phyloP scores from a whole-genome alignment of 306 rosid genomes.

The Nissolia schottii region DNA sequence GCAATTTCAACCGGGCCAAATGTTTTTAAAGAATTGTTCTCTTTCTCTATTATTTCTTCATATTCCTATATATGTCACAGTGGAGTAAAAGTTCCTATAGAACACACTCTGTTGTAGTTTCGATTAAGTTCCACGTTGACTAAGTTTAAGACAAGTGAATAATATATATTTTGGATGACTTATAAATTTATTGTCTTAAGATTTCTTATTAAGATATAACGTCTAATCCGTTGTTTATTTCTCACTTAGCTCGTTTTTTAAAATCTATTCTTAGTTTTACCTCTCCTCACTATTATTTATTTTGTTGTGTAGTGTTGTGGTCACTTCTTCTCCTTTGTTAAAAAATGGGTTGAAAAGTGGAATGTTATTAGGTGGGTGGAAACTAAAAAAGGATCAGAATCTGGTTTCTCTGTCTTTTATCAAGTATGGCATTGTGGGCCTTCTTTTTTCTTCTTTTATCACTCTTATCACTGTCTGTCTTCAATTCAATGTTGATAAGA shows the following conservation, averaged over 20 bases:
- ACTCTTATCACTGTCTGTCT: slow-evolving; percentile 43
- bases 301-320: slow-evolving; percentile 16
- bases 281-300: not conserved
- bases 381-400: slow-evolving; percentile 62
- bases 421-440: slow-evolving; percentile 34
- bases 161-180: too few species aligned
- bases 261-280: too few species aligned
- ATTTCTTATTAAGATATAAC: too few species aligned
- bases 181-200: too few species aligned
- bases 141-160: too few species aligned
- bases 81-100: too few species aligned
- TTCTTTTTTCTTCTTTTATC: slow-evolving; percentile 10
- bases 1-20: slow-evolving; percentile 16
- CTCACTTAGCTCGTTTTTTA: too few species aligned
- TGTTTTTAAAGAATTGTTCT: not conserved
- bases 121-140: too few species aligned
- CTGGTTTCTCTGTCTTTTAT: slow-evolving; percentile 36
- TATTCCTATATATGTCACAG: too few species aligned
- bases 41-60: not conserved
- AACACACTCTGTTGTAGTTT: too few species aligned
- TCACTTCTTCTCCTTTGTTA: slow-evolving; percentile 50
- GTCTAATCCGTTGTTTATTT: too few species aligned
- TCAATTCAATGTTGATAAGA: slow-evolving; percentile 49
- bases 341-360: slow-evolving; percentile 30
- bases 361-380: slow-evolving; percentile 45